Conservation (phyloP, 1,284 basidiomycete species). For the Fomitopsis schrenkii region DNA sequence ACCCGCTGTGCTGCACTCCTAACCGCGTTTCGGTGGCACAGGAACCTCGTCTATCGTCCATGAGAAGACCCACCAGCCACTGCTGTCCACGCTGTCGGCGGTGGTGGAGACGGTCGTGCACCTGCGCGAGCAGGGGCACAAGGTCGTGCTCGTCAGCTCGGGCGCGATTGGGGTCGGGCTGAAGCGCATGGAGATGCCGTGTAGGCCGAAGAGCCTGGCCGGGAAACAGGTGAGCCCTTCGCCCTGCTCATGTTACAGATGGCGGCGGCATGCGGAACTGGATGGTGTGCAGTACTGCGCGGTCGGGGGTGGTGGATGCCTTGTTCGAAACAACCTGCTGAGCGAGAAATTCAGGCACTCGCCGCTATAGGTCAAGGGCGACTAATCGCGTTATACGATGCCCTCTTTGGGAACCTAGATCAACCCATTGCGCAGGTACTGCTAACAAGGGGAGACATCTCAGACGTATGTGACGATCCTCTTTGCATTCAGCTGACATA, state of each 20-base stretch:
- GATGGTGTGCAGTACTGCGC: not conserved
- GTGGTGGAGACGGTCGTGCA: conserved; percentile 89
- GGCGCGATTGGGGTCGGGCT: conserved; percentile 96
- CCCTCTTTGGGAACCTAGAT: conserved; percentile 88
- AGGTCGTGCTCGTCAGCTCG: conserved; percentile 93
- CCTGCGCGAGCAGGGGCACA: conserved; percentile 81
- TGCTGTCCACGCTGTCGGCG: conserved; percentile 87
- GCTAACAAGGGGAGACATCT: conserved; percentile 92
- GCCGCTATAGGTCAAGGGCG: conserved; percentile 97
- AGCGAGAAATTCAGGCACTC: conserved; percentile 59
- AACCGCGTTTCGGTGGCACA: conserved; percentile 26
- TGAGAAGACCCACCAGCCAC: conserved; percentile 84
- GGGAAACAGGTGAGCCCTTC: conserved; percentile 74
- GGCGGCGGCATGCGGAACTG: not conserved
- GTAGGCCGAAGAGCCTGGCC: conserved; percentile 79
- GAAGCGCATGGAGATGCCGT: conserved; percentile 84
- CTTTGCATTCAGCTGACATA: not conserved
- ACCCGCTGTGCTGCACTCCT: not conserved
- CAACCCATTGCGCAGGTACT: conserved; percentile 96
- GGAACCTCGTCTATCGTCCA: conserved; percentile 95
- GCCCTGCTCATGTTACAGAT: not conserved
- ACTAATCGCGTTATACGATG: conserved; percentile 96
- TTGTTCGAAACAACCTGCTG: not conserved
- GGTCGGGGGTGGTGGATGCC: not conserved
- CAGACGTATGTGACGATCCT: conserved; percentile 66